phyloP scores from a whole-genome alignment of 2,329 filamentous ascomycete species.

The Pseudopyricularia javanii region DNA sequence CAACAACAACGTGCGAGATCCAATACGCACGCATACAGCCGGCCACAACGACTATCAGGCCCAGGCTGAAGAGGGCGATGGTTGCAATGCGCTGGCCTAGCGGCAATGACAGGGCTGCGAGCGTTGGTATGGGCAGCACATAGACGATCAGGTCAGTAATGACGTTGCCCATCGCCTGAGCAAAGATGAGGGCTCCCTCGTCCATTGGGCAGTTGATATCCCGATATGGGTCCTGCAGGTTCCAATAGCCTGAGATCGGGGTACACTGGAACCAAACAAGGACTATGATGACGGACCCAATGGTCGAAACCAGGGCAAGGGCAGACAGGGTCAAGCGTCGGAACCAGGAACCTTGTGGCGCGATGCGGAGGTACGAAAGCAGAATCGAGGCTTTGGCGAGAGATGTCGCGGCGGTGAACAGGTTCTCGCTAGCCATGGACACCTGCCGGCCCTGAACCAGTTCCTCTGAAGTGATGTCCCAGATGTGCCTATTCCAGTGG shows the following conservation, averaged over 20 bases:
- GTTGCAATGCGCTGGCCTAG: conserved; percentile 19
- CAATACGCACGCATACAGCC: conserved; percentile 24
- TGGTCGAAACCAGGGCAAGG: conserved; percentile 14
- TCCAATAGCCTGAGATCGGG: conserved; percentile 17
- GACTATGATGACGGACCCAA: conserved; percentile 19
- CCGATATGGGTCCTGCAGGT: conserved; percentile 5
- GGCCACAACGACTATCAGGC: conserved; percentile 22
- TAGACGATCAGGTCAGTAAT: conserved; percentile 22
- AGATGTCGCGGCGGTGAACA: conserved; percentile 27
- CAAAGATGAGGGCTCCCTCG: conserved; percentile 15
- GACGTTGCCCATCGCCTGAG: conserved; percentile 19
- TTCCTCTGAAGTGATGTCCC: conserved; percentile 1
- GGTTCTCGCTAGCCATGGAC: conserved; percentile 24
- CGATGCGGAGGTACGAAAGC: conserved; percentile 25
- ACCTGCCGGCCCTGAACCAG: conserved; percentile 7
- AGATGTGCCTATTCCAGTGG: conserved; percentile 1
- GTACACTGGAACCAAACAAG: conserved; percentile 24
- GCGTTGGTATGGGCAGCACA: conserved; percentile 21
- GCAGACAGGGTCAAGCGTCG: conserved; percentile 16
- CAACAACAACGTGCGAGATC: conserved; percentile 20
- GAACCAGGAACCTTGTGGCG: conserved; percentile 18
- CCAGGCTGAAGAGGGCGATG: conserved; percentile 23
- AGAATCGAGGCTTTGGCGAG: conserved; percentile 28
- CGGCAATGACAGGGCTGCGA: conserved; percentile 19
- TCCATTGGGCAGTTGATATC: conserved; percentile 5